Base-by-base conservation (phyloP, 2,329 filamentous ascomycete genomes). In the Colletotrichum eremochloae region DNA sequence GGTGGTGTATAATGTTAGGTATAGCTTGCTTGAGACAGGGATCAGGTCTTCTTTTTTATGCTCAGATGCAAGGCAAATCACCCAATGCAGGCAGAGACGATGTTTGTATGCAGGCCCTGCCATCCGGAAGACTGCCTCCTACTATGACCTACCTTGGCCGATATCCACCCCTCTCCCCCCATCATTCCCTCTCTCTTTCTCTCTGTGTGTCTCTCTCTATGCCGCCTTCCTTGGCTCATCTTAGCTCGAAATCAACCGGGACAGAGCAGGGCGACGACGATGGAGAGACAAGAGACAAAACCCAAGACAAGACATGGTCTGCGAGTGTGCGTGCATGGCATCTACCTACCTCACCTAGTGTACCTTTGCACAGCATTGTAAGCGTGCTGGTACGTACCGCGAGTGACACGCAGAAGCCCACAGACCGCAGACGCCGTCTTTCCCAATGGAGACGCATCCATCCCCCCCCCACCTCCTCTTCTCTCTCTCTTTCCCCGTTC, bases 81-180 rank as follows among this genome's bases (percentile, higher is more conserved):
- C 29, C 48, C 42, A 12, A 24, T 11, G 55, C 33, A n/a, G 18
- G 40, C 18, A 46, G 31, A 38, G 64, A 33, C 64, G 64, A 67
- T 67, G 56, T 53, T 18, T 60, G 44, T 44, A 67, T 67, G 64
- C 56, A 53, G 64, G 46, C 64, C 56, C 63, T 66, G 15, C 53
- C 31, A 50, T 38, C 40, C 57, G 65, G 61, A 31, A 33, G 58
- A 24, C 7, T 46, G 31, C n/a, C 31, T 11, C n/a, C 31, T 11
- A n/a, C 24, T 24, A 24, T 24, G 29, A 3, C 58, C 58, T 11
- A 33, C 57, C 57, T 20, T 46, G 24, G 9, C 40, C 24, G 36
- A 18, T 20, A 36, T 36, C 8, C 5, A 8, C 4, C 14, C 38
- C 38, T 40, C 24, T 12, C 20, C 58, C 20, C 40, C 3, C 5